Percentiles rank a stretch among this genome's conserved stretches.
Evolutionary conservation across 768 basidiomycete genomes (phyloP).

Genomic region (Tulasnella sp.): DNA sequence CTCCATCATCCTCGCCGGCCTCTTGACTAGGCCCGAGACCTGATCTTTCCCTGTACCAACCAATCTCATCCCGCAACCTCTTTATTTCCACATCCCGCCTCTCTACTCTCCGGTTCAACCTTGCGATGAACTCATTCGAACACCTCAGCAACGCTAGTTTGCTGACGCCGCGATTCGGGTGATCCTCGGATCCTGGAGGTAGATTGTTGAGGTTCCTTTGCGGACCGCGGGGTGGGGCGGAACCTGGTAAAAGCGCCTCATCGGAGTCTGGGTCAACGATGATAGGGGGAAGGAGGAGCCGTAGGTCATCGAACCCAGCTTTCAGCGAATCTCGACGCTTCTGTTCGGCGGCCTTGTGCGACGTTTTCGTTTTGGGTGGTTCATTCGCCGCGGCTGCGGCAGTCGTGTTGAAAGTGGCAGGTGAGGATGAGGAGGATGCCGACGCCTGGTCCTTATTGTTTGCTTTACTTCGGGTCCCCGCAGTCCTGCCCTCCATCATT

Average conservation of each 20-base stretch:
- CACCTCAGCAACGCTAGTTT: conserved; percentile 86
- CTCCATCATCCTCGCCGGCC: conserved; percentile 1
- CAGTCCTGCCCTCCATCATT: conserved; percentile 18
- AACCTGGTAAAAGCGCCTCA: conserved; percentile 73
- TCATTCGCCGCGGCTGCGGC: conserved; percentile 24
- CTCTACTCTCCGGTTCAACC: conserved; percentile 64
- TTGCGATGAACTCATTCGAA: conserved; percentile 77
- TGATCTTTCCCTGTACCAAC: conserved; percentile 35
- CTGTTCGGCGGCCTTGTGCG: conserved; percentile 95
- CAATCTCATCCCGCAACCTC: conserved; percentile 53
- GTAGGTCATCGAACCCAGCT: conserved; percentile 80
- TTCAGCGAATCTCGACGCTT: conserved; percentile 95
- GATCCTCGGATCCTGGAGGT: conserved; percentile 51
- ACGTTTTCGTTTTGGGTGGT: conserved; percentile 39
- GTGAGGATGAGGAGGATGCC: conserved; percentile 2
- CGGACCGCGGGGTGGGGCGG: conserved; percentile 79
- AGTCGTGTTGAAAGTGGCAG: neutral
- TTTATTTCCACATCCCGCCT: conserved; percentile 70
- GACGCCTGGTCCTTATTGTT: neutral
- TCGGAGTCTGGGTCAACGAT: conserved; percentile 56
- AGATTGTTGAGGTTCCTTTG: conserved; percentile 38
- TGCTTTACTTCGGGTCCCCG: conserved; percentile 7
- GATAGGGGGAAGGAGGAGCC: conserved; percentile 75
- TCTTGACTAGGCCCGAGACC: neutral
- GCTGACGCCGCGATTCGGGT: conserved; percentile 91